Conservation (phyloP, 768 basidiomycete genomes). For the Kwoniella bestiolae region DNA sequence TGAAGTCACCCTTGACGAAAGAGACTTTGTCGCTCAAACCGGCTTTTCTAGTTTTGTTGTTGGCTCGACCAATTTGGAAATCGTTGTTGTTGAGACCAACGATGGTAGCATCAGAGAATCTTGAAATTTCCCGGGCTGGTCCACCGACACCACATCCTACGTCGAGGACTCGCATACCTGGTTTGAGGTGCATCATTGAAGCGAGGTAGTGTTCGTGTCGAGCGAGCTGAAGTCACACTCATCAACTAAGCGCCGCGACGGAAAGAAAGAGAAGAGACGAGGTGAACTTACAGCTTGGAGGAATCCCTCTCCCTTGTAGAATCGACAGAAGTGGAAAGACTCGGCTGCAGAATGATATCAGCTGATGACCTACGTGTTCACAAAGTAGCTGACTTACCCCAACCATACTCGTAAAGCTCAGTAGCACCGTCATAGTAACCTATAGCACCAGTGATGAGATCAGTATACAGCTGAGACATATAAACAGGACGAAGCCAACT, state of each 20-base stretch:
- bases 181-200: slow-evolving; percentile 76
- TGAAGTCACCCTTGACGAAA: slow-evolving; percentile 93
- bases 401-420: slow-evolving; percentile 88
- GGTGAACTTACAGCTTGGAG: slow-evolving; percentile 48
- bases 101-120: slow-evolving; percentile 82
- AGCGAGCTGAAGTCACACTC: slow-evolving; percentile 68
- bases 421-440: slow-evolving; percentile 98
- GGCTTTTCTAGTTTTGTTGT: slow-evolving; percentile 74
- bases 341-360: slow-evolving; percentile 66
- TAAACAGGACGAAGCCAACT: slow-evolving; percentile 37
- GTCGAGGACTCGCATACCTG: slow-evolving; percentile 95
- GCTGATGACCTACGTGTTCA: neutral
- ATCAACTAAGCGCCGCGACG: too few relatives aligned
- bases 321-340: slow-evolving; percentile 96
- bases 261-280: neutral
- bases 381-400: slow-evolving; percentile 27
- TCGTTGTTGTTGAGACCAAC: slow-evolving; percentile 94
- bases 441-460: slow-evolving; percentile 50
- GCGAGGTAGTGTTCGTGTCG: slow-evolving; percentile 98
- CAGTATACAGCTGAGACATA: neutral
- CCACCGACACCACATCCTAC: slow-evolving; percentile 99
- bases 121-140: slow-evolving; percentile 91
- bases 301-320: slow-evolving; percentile 77
- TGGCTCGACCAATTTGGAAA: slow-evolving; percentile 87
- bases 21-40: slow-evolving; percentile 76